Evolutionary conservation across 2,329 filamentous ascomycete species (phyloP).

Genomic region (Pestalotiopsis fici): DNA sequence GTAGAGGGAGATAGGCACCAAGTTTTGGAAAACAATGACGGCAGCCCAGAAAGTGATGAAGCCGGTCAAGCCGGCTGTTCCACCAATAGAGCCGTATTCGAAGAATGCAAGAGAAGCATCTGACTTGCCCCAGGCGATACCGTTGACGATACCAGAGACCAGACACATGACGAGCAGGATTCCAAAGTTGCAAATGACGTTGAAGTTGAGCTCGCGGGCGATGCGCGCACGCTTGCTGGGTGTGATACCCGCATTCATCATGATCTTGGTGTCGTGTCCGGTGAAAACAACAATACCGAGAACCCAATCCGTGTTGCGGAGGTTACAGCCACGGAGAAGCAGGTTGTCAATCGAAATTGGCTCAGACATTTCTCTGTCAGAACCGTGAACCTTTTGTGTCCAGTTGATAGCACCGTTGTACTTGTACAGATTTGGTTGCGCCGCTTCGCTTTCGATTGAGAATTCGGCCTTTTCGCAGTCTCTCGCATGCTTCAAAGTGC

Average conservation of each 20-base stretch:
- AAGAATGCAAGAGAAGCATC: slow-evolving; percentile 79
- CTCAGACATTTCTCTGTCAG: slow-evolving; percentile 79
- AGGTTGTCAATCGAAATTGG: slow-evolving; percentile 94
- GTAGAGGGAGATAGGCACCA: slow-evolving; percentile 97
- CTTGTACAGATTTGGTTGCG: slow-evolving; percentile 92
- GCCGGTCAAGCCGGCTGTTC: slow-evolving; percentile 74
- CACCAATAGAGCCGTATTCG: slow-evolving; percentile 82
- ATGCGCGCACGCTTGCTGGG: slow-evolving; percentile 92
- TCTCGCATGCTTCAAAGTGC: slow-evolving; percentile 79
- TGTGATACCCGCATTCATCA: slow-evolving; percentile 96
- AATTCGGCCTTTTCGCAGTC: slow-evolving; percentile 93
- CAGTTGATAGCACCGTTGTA: slow-evolving; percentile 91
- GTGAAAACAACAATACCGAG: slow-evolving; percentile 93
- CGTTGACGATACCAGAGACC: slow-evolving; percentile 81
- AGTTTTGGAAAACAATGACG: slow-evolving; percentile 94
- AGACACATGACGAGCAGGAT: slow-evolving; percentile 90
- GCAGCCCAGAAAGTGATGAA: slow-evolving; percentile 97
- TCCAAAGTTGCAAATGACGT: slow-evolving; percentile 94
- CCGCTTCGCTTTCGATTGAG: slow-evolving; percentile 82
- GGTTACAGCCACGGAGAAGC: slow-evolving; percentile 86
- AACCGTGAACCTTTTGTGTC: slow-evolving; percentile 70
- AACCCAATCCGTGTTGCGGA: slow-evolving; percentile 95
- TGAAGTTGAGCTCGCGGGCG: slow-evolving; percentile 92
- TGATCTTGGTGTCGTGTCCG: slow-evolving; percentile 96
- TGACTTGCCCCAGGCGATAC: slow-evolving; percentile 74